A percentile compares a stretch with the other conserved stretches of the same genome.
phyloP scores from a whole-genome alignment of 495 filamentous ascomycete genomes.

The Podospora bellae-mahoneyi region DNA sequence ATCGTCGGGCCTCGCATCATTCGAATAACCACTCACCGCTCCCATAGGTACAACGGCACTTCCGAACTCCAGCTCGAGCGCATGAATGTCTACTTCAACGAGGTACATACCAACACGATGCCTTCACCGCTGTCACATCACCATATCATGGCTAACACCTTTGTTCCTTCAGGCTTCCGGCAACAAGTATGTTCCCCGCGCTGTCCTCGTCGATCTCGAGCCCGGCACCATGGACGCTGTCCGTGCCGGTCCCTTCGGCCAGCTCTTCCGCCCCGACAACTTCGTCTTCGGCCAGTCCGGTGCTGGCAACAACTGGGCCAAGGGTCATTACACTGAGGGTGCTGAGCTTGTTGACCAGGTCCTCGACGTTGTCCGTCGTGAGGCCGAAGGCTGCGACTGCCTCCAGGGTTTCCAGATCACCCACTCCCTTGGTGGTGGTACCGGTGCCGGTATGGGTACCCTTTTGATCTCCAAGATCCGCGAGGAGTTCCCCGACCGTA shows the following conservation, averaged over 20 bases:
- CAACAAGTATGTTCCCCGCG: slow-evolving; percentile 99
- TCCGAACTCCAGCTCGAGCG: slow-evolving; percentile 99
- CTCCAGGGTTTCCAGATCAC: slow-evolving; percentile 99
- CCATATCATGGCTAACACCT: slow-evolving; percentile 5
- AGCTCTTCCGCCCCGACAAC: slow-evolving; percentile 99
- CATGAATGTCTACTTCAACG: slow-evolving; percentile 99
- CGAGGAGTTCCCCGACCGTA: slow-evolving; percentile 99
- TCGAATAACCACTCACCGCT: slow-evolving; percentile 30
- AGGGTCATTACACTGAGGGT: slow-evolving; percentile 99
- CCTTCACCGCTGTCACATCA: background rate
- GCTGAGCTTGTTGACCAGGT: slow-evolving; percentile 98
- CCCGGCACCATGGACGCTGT: slow-evolving; percentile 99
- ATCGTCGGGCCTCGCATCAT: slow-evolving; percentile 3
- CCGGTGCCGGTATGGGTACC: slow-evolving; percentile 99
- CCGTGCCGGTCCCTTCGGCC: slow-evolving; percentile 96
- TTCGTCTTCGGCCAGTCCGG: slow-evolving; percentile 99
- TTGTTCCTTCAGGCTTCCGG: slow-evolving; percentile 64
- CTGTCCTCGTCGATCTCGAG: slow-evolving; percentile 98
- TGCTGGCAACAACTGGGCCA: slow-evolving; percentile 99
- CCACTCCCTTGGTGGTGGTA: slow-evolving; percentile 99
- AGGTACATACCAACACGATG: slow-evolving; percentile 55
- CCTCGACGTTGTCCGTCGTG: slow-evolving; percentile 96
- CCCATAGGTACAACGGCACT: slow-evolving; percentile 86
- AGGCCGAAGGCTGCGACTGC: slow-evolving; percentile 99
- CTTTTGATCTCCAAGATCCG: slow-evolving; percentile 99